Percentiles rank a stretch among this genome's conserved stretches.
phyloP scores from a whole-genome alignment of 495 filamentous ascomycete species.

The Xylaria bambusicola region DNA sequence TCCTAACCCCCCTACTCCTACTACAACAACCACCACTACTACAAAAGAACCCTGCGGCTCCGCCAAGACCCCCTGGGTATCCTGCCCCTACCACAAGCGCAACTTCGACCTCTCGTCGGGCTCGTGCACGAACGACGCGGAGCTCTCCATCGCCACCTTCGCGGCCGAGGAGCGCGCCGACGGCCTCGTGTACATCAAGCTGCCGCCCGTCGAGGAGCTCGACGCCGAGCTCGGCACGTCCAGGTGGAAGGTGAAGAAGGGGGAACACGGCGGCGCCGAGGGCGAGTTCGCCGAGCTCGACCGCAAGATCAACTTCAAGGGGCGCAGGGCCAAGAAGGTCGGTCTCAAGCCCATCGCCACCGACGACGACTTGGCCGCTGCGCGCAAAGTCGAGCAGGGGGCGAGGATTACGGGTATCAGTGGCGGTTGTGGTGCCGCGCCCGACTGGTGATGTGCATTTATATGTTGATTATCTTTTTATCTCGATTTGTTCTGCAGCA shows the following conservation, averaged over 20 bases:
- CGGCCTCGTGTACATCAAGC: conserved; percentile 81
- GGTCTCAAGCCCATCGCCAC: conserved; percentile 49
- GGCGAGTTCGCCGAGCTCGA: conserved; percentile 67
- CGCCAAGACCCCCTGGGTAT: conserved; percentile 70
- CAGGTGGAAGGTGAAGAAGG: conserved; percentile 81
- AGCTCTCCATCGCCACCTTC: conserved; percentile 84
- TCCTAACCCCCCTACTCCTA: neutral
- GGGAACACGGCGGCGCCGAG: conserved; percentile 55
- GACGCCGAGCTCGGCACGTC: conserved; percentile 79
- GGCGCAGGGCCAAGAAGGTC: conserved; percentile 38
- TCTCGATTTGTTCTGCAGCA: neutral
- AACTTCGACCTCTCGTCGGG: conserved; percentile 82
- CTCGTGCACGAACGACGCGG: conserved; percentile 73
- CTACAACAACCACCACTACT: neutral
- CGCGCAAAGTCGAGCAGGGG: neutral
- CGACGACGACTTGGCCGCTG: conserved; percentile 19
- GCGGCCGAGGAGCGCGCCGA: conserved; percentile 75
- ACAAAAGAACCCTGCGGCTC: conserved; percentile 28
- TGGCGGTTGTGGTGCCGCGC: conserved; percentile 53
- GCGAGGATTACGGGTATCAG: conserved; percentile 41
- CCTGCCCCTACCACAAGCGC: conserved; percentile 90
- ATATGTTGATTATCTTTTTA: neutral
- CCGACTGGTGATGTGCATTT: conserved; percentile 64
- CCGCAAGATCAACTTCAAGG: conserved; percentile 54
- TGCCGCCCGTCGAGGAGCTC: conserved; percentile 84